Base-by-base conservation (phyloP, 345 rosid genomes). In the Camelina hispida region DNA sequence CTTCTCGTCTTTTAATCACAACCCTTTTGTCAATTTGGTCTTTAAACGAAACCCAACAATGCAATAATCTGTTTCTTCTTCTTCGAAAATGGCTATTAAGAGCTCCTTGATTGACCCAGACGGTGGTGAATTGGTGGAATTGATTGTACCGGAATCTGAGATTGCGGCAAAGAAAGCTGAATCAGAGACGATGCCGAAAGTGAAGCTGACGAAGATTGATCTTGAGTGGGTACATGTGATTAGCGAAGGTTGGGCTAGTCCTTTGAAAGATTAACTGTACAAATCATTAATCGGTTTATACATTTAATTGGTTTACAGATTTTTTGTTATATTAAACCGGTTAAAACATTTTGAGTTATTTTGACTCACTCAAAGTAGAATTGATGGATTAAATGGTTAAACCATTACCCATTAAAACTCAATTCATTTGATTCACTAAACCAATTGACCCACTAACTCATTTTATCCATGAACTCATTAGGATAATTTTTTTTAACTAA, bases 181-280 rank as follows among this genome's bases (percentile, higher is more conserved):
- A 71, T 87, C 96, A 1, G 90, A 83, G 52, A 48, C 86, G 53
- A 74, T 92, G 88, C 91, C 92, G 20, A 85, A 71, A 80, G 96
- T 86, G 75, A 73, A 62, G 76, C 81, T 95, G 63, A 85, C 87
- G 8, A 81, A 81, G 84, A 86, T 90, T 23, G 99, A 95, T 76
- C 58, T 89, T 32, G 98, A 96, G 84, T 96, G 99, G 99, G 91
- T 88, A 15, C 99, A 93, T 23, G 98, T 95, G 82, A 82, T 90
- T 12, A 81, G 93, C 54, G 97, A 95, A 68, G 99, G 99, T 0
- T 95, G 98, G 98, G 96, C 99, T 46, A 95, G 94, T 79, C 99
- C 98, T 20, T 72, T 95, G 60, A 83, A 78, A 83, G 99, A n/a
- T n/a, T n/a, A n/a, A n/a, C n/a, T n/a, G n/a, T n/a, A n/a, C n/a